phyloP scores from a whole-genome alignment of 2,329 filamentous ascomycete genomes.

The Botrytis aclada region DNA sequence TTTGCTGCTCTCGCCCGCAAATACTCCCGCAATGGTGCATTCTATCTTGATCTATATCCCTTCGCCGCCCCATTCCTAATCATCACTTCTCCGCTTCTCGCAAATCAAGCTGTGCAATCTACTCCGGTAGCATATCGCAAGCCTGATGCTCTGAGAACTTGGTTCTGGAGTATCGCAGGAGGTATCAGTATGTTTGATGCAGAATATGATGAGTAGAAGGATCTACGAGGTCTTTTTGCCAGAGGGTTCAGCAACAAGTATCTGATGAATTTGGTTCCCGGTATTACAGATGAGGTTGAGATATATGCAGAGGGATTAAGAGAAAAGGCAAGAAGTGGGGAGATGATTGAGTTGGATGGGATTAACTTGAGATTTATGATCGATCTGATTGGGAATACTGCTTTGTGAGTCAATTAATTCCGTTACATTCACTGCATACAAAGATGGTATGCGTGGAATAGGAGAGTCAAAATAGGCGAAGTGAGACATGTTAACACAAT shows the following conservation, averaged over 20 bases:
- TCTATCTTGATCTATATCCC: constrained; percentile 32
- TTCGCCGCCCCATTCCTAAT: constrained; percentile 25
- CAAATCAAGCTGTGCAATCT: constrained; percentile 26
- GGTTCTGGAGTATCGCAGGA: constrained; percentile 23
- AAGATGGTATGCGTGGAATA: not conserved
- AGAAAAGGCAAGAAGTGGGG: constrained; percentile 23
- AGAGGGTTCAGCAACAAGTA: constrained; percentile 28
- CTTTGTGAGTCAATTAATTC: constrained; percentile 12
- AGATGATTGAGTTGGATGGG: constrained; percentile 26
- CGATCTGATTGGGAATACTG: constrained; percentile 27
- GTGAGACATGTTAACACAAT: not conserved
- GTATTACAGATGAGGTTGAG: constrained; percentile 26
- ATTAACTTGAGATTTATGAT: constrained; percentile 27
- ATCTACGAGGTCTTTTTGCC: constrained; percentile 27
- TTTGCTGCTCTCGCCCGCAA: constrained; percentile 22
- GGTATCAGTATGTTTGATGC: constrained; percentile 25
- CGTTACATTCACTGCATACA: not conserved
- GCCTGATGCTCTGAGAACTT: constrained; percentile 22
- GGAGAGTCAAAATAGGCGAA: not conserved
- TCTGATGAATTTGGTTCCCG: constrained; percentile 22
- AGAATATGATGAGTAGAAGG: constrained; percentile 29
- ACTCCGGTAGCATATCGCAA: constrained; percentile 20
- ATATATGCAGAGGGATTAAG: constrained; percentile 2
- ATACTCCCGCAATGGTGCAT: constrained; percentile 23
- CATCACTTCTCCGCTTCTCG: constrained; percentile 24